These are phyloP conservation scores for Yamadazyma sp. DNA, from an alignment of 1,139 yeast genomes.

Conservation along the genomic window DNA sequence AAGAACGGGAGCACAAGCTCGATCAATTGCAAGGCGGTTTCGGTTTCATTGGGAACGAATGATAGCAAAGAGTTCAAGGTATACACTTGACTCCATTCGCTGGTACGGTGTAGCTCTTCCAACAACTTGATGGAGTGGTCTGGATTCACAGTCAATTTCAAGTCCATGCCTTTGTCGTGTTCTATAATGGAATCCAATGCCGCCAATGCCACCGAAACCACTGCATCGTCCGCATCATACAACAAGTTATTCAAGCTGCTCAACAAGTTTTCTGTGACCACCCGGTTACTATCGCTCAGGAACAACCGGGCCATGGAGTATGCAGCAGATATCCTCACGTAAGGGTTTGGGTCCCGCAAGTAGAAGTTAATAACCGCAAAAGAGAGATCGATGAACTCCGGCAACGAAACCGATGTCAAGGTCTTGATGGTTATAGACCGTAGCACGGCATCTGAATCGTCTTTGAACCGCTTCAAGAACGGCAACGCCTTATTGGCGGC, in stretches of 20 bases:
- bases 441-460: conserved; percentile 33
- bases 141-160: conserved; percentile 51
- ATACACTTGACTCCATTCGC: conserved; percentile 82
- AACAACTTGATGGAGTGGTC: conserved; percentile 52
- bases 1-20: conserved; percentile 72
- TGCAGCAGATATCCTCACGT: conserved; percentile 69
- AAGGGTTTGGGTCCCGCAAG: conserved; percentile 55
- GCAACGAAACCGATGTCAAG: conserved; percentile 56
- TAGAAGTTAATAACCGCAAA: conserved; percentile 26
- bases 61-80: conserved; percentile 68
- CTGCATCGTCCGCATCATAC: conserved; percentile 57
- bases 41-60: conserved; percentile 67
- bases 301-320: conserved; percentile 69
- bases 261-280: conserved; percentile 48
- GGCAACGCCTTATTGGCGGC: conserved; percentile 59
- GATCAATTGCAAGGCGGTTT: conserved; percentile 66
- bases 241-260: conserved; percentile 59
- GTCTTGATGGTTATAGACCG: conserved; percentile 63
- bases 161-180: conserved; percentile 44
- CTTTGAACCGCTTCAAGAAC: conserved; percentile 50
- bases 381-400: conserved; percentile 46
- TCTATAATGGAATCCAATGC: conserved; percentile 69
- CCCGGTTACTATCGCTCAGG: conserved; percentile 52
- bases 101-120: conserved; percentile 49
- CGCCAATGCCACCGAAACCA: conserved; percentile 73